Evolutionary conservation across 139 green algal species (phyloP).

Genomic region (Yamagishiella unicocca): DNA sequence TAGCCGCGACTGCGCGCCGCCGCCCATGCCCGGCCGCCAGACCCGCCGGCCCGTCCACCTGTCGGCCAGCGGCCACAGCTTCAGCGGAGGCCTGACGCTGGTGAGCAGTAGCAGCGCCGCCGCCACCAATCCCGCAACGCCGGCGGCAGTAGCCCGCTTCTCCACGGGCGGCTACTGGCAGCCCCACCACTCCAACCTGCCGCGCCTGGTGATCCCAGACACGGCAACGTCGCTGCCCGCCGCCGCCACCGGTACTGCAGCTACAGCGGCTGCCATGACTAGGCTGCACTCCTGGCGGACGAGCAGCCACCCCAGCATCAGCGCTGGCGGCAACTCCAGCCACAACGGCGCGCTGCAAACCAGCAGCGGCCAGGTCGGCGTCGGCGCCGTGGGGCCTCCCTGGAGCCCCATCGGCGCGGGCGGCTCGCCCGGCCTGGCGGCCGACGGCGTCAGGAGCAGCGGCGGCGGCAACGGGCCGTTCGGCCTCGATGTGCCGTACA

Average conservation of each 20-base stretch:
- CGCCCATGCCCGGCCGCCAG: not conserved
- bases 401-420: not conserved
- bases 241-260: not conserved
- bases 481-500: slow-evolving; percentile 43
- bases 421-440: no score
- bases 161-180: not conserved
- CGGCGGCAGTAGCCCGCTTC: not conserved
- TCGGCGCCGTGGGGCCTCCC: not conserved
- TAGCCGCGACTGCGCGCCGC: not conserved
- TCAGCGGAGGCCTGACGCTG: slow-evolving; percentile 11
- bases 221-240: not conserved
- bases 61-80: not conserved
- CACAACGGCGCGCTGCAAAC: not conserved
- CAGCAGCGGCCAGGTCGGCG: not conserved
- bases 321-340: not conserved
- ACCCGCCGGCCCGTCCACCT: not conserved
- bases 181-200: not conserved
- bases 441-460: not conserved
- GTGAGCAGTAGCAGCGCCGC: not conserved
- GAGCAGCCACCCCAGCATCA: not conserved
- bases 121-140: not conserved
- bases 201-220: not conserved
- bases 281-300: not conserved
- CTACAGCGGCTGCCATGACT: not conserved
- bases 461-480: not conserved